Base-by-base conservation (phyloP, 2,329 filamentous ascomycete genomes). In the Emmonsiellopsis sp. region DNA sequence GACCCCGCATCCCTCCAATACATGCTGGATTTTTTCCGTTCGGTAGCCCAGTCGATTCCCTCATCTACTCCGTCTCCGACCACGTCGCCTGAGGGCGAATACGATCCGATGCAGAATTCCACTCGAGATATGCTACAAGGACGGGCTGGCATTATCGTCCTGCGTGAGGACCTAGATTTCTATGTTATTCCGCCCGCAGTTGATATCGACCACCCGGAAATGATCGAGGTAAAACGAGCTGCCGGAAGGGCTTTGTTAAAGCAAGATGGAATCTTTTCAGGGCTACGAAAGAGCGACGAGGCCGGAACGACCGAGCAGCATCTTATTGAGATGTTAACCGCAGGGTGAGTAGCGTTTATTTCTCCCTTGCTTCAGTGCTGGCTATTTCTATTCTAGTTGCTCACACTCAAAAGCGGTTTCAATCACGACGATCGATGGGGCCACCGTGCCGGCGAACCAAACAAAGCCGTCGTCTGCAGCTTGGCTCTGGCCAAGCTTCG, bases 21-120 rank as follows among this genome's bases (percentile, higher is more conserved):
- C 75, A 98, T 98, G 93, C 82, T 98, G 59, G 92, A 96, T 65
- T 98, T 98, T 73, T 98, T 98, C 77, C 87, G 93, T 59, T 85
- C 85, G 61, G 92, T 98, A 58, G 93, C 93, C 52, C 90, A 96
- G 72, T 93, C 91, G n/a, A 97, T 98, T 61, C 70, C 70, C 6
- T 80, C 82, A 42, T 83, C 88, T 58, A 75, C 81, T 13, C 78
- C 79, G 32, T 88, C 87, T 51, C 82, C 85, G 35, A 81, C 79
- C 54, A 74, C 81, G 37, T 82, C 82, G 2, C 79, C 82, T 5
- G 75, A 78, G 34, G 66, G 70, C 57, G 83, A 88, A 57, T 75
- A 81, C 57, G 90, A 94, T 67, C 83, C 87, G 3, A 79, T 89
- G 70, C 83, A 83, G 63, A 79, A 77, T 56, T 84, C 80, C 61